These are phyloP conservation scores for Suhomyces coccinellae DNA, from an alignment of 1,139 yeast genomes.

Conservation along the genomic window DNA sequence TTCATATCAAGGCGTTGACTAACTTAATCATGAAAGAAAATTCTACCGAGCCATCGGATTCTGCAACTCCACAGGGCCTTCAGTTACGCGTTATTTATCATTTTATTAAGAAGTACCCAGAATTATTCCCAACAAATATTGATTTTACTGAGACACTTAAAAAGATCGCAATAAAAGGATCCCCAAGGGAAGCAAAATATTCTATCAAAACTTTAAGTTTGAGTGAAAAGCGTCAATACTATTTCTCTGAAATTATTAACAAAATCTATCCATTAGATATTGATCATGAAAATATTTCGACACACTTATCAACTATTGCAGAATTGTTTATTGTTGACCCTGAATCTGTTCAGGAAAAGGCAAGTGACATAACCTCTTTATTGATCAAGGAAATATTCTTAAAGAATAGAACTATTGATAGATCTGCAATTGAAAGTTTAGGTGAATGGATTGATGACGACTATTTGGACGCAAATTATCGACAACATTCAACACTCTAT, in stretches of 20 bases:
- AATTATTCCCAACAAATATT: constrained; percentile 34
- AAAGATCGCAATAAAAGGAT: constrained; percentile 51
- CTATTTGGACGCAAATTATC: constrained; percentile 31
- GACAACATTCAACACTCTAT: constrained; percentile 30
- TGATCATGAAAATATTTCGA: constrained; percentile 40
- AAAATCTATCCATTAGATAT: constrained; percentile 54
- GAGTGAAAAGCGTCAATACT: constrained; percentile 41
- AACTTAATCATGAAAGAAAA: constrained; percentile 33
- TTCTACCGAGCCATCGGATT: constrained; percentile 14
- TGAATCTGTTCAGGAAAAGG: constrained; percentile 50
- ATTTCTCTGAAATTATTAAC: constrained; percentile 39
- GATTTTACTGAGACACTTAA: constrained; percentile 44
- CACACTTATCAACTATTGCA: constrained; percentile 61
- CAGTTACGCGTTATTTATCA: constrained; percentile 60
- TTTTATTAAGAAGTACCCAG: constrained; percentile 52
- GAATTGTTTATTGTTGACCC: constrained; percentile 61
- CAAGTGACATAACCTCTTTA: constrained; percentile 58
- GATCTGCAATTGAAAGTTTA: constrained; percentile 26
- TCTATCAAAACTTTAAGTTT: constrained; percentile 60
- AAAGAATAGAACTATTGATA: constrained; percentile 38
- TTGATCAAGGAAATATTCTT: constrained; percentile 64
- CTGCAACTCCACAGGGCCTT: constrained; percentile 17
- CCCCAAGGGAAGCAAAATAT: constrained; percentile 65
- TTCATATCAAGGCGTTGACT: constrained; percentile 55
- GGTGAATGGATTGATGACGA: constrained; percentile 53